phyloP scores from a whole-genome alignment of 2,329 filamentous ascomycete genomes.

The Aspergillus chevalieri region DNA sequence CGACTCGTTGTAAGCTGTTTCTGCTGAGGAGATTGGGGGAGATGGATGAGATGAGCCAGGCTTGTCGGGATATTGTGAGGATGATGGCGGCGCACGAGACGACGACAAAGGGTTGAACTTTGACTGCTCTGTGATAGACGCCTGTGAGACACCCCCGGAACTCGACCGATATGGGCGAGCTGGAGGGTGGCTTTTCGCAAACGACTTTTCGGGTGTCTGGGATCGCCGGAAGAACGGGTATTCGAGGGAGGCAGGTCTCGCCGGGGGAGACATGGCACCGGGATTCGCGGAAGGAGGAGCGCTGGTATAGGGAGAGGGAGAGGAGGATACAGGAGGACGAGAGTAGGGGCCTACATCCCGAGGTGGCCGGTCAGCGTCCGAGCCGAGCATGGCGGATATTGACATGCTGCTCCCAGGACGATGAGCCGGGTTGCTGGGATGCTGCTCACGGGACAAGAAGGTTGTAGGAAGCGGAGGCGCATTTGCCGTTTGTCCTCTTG shows the following conservation, averaged over 20 bases:
- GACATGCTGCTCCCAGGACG: slow-evolving; percentile 63
- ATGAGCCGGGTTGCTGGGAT: slow-evolving; percentile 47
- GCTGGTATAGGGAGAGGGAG: slow-evolving; percentile 27
- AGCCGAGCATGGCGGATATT: slow-evolving; percentile 65
- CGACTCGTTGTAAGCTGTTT: slow-evolving; percentile 27
- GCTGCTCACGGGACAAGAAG: slow-evolving; percentile 50
- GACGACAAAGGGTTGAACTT: slow-evolving; percentile 25
- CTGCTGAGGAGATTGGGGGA: slow-evolving; percentile 28
- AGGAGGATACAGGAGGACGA: slow-evolving; percentile 35
- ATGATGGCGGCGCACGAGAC: slow-evolving; percentile 21
- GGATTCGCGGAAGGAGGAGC: slow-evolving; percentile 28
- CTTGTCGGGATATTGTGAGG: slow-evolving; percentile 31
- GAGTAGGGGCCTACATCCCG: slow-evolving; percentile 44
- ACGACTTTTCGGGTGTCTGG: slow-evolving; percentile 65
- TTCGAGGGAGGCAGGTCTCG: slow-evolving; percentile 48
- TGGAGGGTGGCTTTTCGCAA: slow-evolving; percentile 41
- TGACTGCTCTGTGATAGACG: slow-evolving; percentile 22
- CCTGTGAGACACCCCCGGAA: slow-evolving; percentile 26
- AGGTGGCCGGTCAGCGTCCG: slow-evolving; percentile 42
- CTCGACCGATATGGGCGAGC: slow-evolving; percentile 32
- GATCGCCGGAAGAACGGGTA: slow-evolving; percentile 60
- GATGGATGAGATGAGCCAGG: slow-evolving; percentile 29
- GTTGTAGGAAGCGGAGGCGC: slow-evolving; percentile 34
- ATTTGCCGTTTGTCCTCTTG: slow-evolving; percentile 36
- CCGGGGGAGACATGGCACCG: slow-evolving; percentile 39